Base-by-base conservation (phyloP, 306 rosid genomes). In the Echinosophora koreensis region DNA sequence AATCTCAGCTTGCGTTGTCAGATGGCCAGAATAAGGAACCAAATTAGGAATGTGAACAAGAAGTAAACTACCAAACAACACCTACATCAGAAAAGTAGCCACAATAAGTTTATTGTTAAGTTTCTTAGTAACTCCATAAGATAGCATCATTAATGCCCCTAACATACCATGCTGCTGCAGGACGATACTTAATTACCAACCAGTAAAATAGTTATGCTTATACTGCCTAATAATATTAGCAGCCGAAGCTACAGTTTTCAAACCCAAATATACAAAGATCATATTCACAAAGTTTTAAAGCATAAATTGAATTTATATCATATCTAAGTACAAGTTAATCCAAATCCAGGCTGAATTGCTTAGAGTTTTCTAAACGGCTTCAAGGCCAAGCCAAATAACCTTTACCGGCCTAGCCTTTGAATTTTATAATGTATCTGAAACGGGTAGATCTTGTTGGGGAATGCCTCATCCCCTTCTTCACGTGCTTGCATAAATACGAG, bases 1-100 rank as follows among this genome's bases (percentile, higher is more conserved):
- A 78, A 79, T 5, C 49, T 87, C 97, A 7, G 84, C 41, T 83
- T 80, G 85, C 65, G 66, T 42, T 44, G 70, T 63, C 38, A 66
- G 38, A 67, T 87, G 87, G 8, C 92, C 94, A 56, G 91, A 80
- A 80, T 86, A 80, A 68, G 96, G 96, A 86, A 82, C 88, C 86
- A 93, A 79, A 64, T 86, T 82, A 3, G 98, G 98, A 78, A 93
- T 74, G 83, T 90, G 83, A 64, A 83, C 83, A 65, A 84, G 65
- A 78, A 90, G 89, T 63, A 87, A 90, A 81, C 76, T 78, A 46
- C 92, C 97, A 86, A 93, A 93, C 62, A 91, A 38, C 69, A 81
- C 94, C 98, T 93, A 15, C 78, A 84, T 58, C 76, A 81, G 54
- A 81, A 77, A 14, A 69, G 49, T 44, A 77, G 61, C 61, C 56